Conservation (phyloP, 306 rosid species). For the Senna siamea region DNA sequence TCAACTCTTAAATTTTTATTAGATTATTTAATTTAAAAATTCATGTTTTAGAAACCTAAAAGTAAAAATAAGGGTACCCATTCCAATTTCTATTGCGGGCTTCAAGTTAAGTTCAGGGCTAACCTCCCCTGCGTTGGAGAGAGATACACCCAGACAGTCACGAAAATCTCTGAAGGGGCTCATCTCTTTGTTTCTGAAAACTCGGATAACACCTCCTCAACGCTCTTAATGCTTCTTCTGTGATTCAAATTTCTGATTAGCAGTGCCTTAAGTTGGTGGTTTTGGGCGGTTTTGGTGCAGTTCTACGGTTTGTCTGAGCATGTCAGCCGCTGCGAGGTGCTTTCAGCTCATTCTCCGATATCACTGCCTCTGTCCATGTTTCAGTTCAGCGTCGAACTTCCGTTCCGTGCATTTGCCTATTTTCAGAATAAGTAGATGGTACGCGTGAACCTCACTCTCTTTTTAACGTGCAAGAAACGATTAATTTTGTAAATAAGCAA, state of each 20-base stretch:
- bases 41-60: too few relatives aligned
- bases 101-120: background rate
- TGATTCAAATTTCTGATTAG: background rate
- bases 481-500: background rate
- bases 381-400: background rate
- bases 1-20: too few relatives aligned
- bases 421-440: conserved; percentile 30
- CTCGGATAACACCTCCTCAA: background rate
- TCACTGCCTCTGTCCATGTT: conserved; percentile 25
- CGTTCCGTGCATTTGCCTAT: conserved; percentile 3
- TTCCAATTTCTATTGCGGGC: too few relatives aligned
- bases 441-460: background rate
- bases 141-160: too few relatives aligned
- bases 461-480: background rate
- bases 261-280: background rate
- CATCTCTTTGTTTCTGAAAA: too few relatives aligned
- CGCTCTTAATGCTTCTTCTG: background rate
- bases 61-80: too few relatives aligned
- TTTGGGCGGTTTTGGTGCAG: background rate
- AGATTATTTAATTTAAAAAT: too few relatives aligned
- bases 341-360: background rate
- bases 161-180: too few relatives aligned
- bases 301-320: background rate
- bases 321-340: conserved; percentile 21
- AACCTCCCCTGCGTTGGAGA: background rate